Evolutionary conservation across 2,329 filamentous ascomycete genomes (phyloP).

Genomic region (Diaporthe sp.): DNA sequence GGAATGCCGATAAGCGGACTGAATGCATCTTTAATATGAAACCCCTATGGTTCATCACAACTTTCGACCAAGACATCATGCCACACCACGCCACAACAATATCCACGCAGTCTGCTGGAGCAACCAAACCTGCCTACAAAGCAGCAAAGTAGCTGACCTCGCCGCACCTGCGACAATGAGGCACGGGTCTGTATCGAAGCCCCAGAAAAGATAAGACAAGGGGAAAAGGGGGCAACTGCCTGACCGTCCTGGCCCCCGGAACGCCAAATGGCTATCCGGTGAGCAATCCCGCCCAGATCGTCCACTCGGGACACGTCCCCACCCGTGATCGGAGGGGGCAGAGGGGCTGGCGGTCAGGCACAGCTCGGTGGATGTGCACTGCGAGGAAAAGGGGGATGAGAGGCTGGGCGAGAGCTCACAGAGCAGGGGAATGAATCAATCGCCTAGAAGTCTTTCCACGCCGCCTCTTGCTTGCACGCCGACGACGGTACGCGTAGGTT

Average conservation of each 20-base stretch:
- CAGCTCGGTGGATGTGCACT: conserved; percentile 29
- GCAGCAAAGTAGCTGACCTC: background rate
- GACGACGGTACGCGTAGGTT: background rate
- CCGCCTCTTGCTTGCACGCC: background rate
- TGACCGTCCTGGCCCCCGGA: background rate
- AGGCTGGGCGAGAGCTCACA: background rate
- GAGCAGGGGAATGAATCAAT: background rate
- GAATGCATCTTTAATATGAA: conserved; percentile 14
- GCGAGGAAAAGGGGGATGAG: conserved; percentile 28
- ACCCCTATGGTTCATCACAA: conserved; percentile 23
- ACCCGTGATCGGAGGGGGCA: conserved; percentile 9
- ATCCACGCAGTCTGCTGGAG: background rate
- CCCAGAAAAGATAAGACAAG: background rate
- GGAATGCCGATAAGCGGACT: conserved; percentile 18
- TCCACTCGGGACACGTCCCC: conserved; percentile 14
- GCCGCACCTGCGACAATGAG: background rate
- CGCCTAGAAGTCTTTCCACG: background rate
- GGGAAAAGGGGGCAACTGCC: background rate
- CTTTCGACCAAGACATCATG: conserved; percentile 26
- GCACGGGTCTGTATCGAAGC: background rate
- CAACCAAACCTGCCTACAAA: background rate
- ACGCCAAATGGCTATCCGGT: background rate
- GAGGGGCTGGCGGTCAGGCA: conserved; percentile 34
- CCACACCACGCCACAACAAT: conserved; percentile 11
- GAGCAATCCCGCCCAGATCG: background rate